A percentile compares a stretch with the other conserved stretches of the same genome.
phyloP scores from a whole-genome alignment of 371 early-diverging fungal genomes.

The Syncephalastrum monosporum region DNA sequence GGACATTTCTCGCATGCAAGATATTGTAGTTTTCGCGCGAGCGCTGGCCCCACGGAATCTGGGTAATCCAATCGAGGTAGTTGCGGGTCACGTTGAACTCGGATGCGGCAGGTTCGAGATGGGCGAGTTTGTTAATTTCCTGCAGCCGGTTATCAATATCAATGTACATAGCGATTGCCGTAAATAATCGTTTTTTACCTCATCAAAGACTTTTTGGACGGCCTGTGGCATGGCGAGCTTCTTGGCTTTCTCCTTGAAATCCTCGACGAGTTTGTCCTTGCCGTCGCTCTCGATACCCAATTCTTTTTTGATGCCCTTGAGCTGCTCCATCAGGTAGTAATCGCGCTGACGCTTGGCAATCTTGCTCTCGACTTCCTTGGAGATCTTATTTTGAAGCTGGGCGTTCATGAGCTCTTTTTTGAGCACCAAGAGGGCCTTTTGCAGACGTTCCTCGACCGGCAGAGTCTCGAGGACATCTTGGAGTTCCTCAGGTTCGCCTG shows the following conservation, averaged over 20 bases:
- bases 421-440: conserved; percentile 86
- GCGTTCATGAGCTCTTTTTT: conserved; percentile 97
- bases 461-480: conserved; percentile 90
- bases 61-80: conserved; percentile 96
- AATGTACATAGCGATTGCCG: background rate
- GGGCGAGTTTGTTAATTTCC: conserved; percentile 90
- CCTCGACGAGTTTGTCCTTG: conserved; percentile 93
- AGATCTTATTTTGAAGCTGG: conserved; percentile 93
- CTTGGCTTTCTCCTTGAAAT: conserved; percentile 82
- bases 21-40: conserved; percentile 90
- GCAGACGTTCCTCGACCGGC: conserved; percentile 87
- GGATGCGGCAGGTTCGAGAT: conserved; percentile 93
- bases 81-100: conserved; percentile 97
- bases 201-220: conserved; percentile 94
- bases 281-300: conserved; percentile 95
- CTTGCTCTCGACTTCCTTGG: conserved; percentile 94
- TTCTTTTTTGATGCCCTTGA: conserved; percentile 98
- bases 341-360: conserved; percentile 95
- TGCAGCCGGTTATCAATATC: conserved; percentile 11
- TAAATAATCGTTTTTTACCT: conserved; percentile 45
- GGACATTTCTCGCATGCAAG: conserved; percentile 72
- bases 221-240: conserved; percentile 88
- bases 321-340: conserved; percentile 97
- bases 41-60: conserved; percentile 94
- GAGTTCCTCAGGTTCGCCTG: conserved; percentile 88